Conservation (phyloP, 2,329 filamentous ascomycete genomes). For the Fusarium temperatum region DNA sequence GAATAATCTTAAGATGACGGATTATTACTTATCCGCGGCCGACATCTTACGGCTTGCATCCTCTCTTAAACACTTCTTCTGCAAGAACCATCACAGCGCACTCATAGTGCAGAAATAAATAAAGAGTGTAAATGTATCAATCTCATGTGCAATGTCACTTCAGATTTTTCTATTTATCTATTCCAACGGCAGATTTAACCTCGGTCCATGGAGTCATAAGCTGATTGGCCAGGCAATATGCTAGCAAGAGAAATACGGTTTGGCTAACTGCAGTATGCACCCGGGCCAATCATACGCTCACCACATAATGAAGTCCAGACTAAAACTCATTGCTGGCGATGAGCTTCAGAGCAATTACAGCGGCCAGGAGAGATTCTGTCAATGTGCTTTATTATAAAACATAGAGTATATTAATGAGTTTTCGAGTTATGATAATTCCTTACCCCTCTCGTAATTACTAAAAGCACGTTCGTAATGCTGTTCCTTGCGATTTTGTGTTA, state of each 20-base stretch:
- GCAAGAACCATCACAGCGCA: accelerated
- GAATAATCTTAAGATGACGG: neutral
- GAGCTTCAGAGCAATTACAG: accelerated
- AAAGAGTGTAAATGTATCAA: accelerated
- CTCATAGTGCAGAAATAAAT: accelerated
- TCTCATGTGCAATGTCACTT: accelerated
- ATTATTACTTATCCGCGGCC: neutral
- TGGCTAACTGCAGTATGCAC: neutral
- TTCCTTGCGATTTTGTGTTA: too few species aligned
- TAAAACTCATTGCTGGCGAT: accelerated
- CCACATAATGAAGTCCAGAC: accelerated
- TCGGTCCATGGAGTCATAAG: neutral
- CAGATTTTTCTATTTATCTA: accelerated
- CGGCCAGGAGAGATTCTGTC: accelerated
- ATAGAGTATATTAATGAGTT: too few species aligned
- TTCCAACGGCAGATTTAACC: accelerated
- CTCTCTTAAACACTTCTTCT: accelerated
- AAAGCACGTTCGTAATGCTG: too few species aligned
- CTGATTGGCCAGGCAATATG: neutral
- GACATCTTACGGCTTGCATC: too few species aligned
- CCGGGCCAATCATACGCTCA: neutral
- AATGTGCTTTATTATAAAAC: too few species aligned
- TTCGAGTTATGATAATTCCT: too few species aligned
- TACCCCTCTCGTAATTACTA: too few species aligned
- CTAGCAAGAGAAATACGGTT: neutral